Conservation (phyloP, 805 yeast species). For the Lipomyces kockii region DNA sequence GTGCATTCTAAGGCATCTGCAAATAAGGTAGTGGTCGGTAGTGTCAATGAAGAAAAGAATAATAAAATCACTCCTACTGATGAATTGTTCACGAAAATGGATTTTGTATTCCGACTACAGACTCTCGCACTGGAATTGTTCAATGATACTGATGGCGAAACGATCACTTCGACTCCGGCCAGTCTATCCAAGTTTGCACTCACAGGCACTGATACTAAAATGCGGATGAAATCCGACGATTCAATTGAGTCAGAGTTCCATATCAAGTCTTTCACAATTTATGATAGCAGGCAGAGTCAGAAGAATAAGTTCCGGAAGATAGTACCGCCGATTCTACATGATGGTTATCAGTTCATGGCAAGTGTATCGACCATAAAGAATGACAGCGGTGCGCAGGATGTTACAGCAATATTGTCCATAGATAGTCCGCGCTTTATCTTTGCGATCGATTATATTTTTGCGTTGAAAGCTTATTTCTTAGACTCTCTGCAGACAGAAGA, state of each 20-base stretch:
- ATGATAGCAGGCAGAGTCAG: slow-evolving; percentile 67
- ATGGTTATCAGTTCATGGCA: slow-evolving; percentile 73
- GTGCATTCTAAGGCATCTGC: slow-evolving; percentile 17
- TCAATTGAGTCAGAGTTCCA: slow-evolving; percentile 64
- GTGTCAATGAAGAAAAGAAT: slow-evolving; percentile 9
- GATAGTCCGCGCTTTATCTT: slow-evolving; percentile 81
- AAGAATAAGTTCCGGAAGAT: slow-evolving; percentile 78
- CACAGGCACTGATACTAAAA: slow-evolving; percentile 58
- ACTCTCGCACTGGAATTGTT: slow-evolving; percentile 39
- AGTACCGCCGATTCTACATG: slow-evolving; percentile 69
- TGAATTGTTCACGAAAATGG: slow-evolving; percentile 37
- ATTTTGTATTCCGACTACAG: slow-evolving; percentile 35
- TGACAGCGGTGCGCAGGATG: slow-evolving; percentile 46
- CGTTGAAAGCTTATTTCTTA: slow-evolving; percentile 64
- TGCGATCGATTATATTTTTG: slow-evolving; percentile 84
- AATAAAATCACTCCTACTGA: not conserved
- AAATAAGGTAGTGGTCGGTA: not conserved
- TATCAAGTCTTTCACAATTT: slow-evolving; percentile 73
- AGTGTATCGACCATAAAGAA: slow-evolving; percentile 50
- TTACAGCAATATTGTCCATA: slow-evolving; percentile 62
- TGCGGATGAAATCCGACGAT: slow-evolving; percentile 59
- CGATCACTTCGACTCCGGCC: slow-evolving; percentile 26
- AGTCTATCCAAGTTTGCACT: slow-evolving; percentile 63
- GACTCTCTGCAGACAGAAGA: slow-evolving; percentile 48
- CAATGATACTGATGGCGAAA: slow-evolving; percentile 38